Evolutionary conservation across 1,284 basidiomycete species (phyloP), one percentile per base, ranked within the genome.

Genomic region (Ceratobasidium sp.): DNA sequence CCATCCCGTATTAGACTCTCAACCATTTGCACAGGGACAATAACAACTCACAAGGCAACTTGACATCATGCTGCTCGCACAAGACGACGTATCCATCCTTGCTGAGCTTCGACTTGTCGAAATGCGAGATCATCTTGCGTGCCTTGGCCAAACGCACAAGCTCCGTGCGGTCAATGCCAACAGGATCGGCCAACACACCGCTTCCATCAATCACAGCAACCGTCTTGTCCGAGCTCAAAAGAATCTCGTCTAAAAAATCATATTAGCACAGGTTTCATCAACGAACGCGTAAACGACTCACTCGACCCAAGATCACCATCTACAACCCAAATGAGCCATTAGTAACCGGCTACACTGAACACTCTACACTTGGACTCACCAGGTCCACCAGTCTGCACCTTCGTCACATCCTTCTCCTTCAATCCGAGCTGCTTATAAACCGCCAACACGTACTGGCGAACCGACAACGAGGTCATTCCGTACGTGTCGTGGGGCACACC

Each of bases 241-340:
- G 84, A 75, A 99, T 99, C 83, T 98, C 97, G 80, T 98, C 93
- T 91, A 78, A 1, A 61, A 75, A 2, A 13, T 18, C 28, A 46
- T 3, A 23, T 55, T 41, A 44, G 14, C 18, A 63, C 44, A 79
- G 41, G 44, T 23, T 74, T n/a, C 18, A 61, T 49, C 0, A 23
- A 21, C 1, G 11, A 62, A 43, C n/a, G 11, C 13, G 9, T 66
- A 52, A 63, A 72, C 28, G n/a, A 85, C 91, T 79, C 80, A 93
- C 92, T 97, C 16, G 95, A 98, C 28, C 98, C 97, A 75, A 99
- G 88, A 83, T 99, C 98, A 73, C 98, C 98, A 82, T 99, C 96
- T 86, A 75, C 14, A 63, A 4, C 2, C n/a, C 23, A 14, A 23
- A 14, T 46, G 50, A 74, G 41, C 6, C 3, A 59, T 63, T 47